These are phyloP conservation scores for Alternaria incomplexa DNA, from an alignment of 2,329 filamentous ascomycete species.

Conservation along the genomic window DNA sequence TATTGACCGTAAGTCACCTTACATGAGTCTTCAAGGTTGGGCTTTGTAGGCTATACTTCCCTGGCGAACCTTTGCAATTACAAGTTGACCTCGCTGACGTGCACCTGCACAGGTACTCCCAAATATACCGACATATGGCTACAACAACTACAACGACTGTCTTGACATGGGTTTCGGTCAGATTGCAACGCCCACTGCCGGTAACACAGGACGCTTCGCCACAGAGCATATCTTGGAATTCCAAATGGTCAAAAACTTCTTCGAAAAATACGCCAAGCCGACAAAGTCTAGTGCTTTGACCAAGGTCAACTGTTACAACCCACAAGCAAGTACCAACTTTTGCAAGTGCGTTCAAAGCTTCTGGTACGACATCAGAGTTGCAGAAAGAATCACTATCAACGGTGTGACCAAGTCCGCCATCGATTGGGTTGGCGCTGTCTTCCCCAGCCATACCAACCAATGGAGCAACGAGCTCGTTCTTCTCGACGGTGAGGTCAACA, in stretches of 20 bases:
- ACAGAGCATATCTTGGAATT: constrained; percentile 3
- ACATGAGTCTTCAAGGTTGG: background rate
- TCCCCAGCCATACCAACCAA: background rate
- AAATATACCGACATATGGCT: background rate
- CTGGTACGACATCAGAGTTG: background rate
- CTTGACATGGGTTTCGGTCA: background rate
- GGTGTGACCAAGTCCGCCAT: background rate
- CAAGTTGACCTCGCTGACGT: background rate
- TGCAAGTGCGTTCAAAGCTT: constrained; percentile 2
- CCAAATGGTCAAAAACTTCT: constrained; percentile 2
- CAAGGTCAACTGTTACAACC: background rate
- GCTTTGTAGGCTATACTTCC: background rate
- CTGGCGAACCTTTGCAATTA: background rate
- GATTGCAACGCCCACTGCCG: background rate
- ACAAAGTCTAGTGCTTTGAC: background rate
- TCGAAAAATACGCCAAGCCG: background rate
- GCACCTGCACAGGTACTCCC: background rate
- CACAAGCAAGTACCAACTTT: background rate
- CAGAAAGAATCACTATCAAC: background rate
- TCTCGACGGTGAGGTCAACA: background rate
- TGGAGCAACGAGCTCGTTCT: background rate
- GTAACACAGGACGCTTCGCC: background rate
- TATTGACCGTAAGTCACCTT: background rate
- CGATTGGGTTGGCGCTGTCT: background rate
- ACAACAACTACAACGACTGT: background rate